Conservation (phyloP, 306 rosid species). For the Mimosa pudica region DNA sequence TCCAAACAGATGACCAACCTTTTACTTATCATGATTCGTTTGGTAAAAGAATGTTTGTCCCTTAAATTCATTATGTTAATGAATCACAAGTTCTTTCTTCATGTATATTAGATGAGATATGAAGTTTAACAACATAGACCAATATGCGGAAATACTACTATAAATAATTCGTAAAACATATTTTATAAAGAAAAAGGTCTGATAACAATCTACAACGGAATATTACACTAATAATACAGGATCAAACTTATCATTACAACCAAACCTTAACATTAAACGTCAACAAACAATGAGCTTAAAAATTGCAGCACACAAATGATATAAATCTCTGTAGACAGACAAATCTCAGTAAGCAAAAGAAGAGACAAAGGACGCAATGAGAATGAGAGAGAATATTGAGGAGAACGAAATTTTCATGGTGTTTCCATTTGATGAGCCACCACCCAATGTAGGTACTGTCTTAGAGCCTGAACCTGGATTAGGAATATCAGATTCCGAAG, state of each 20-base stretch:
- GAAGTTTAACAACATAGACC: too few relatives aligned
- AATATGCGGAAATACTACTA: too few relatives aligned
- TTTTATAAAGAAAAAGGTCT: background rate
- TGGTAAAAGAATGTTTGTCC: background rate
- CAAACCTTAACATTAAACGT: background rate
- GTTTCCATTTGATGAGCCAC: constrained; percentile 52
- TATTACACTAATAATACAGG: background rate
- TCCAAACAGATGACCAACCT: background rate
- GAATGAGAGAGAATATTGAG: constrained; percentile 41
- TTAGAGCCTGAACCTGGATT: constrained; percentile 59
- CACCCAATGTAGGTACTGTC: constrained; percentile 48
- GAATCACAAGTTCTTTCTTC: background rate
- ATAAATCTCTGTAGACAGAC: constrained; percentile 5
- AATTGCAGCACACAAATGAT: constrained; percentile 1
- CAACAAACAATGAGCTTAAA: constrained; percentile 1
- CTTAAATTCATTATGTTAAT: constrained; percentile 7
- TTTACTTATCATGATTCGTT: background rate
- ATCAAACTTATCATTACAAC: background rate
- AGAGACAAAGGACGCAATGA: constrained; percentile 42
- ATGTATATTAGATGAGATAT: too few relatives aligned
- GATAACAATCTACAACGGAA: background rate
- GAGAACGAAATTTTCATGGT: constrained; percentile 37
- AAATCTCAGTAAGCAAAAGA: constrained; percentile 37
- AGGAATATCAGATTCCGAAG: constrained; percentile 55
- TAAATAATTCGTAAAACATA: too few relatives aligned